Evolutionary conservation across 2,329 filamentous ascomycete genomes (phyloP).

Genomic region (Cladosporium phlei): DNA sequence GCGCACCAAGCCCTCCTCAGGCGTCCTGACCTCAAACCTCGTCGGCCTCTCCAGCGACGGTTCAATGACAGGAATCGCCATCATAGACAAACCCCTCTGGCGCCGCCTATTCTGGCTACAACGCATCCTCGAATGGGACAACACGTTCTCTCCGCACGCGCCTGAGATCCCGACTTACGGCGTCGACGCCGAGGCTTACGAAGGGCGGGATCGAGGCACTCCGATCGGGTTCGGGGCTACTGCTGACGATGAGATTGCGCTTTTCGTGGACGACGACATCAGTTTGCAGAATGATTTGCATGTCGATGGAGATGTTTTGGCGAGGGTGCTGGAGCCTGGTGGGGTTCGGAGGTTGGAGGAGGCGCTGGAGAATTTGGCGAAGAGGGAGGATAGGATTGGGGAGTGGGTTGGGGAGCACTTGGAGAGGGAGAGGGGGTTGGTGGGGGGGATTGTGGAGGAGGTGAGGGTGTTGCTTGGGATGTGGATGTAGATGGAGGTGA

Average conservation of each 20-base stretch:
- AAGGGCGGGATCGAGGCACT: constrained; percentile 18
- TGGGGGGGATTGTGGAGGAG: constrained; percentile 22
- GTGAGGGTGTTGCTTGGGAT: constrained; percentile 19
- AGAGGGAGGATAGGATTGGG: constrained; percentile 23
- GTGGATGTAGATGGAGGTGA: constrained; percentile 21
- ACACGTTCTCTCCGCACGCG: constrained; percentile 28
- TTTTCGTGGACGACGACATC: constrained; percentile 16
- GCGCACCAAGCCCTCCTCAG: constrained; percentile 32
- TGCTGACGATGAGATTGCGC: constrained; percentile 27
- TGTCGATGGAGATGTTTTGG: constrained; percentile 41
- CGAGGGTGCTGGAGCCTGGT: constrained; percentile 29
- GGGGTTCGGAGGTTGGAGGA: constrained; percentile 20
- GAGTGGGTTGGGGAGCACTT: constrained; percentile 30
- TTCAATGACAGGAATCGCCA: constrained; percentile 53
- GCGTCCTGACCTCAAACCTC: constrained; percentile 44
- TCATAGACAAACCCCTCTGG: constrained; percentile 61
- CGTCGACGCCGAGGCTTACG: constrained; percentile 14
- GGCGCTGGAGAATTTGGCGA: constrained; percentile 20
- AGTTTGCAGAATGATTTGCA: constrained; percentile 27
- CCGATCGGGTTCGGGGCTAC: constrained; percentile 23
- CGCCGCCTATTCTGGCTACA: constrained; percentile 68
- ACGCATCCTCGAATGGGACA: constrained; percentile 47
- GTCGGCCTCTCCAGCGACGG: constrained; percentile 50
- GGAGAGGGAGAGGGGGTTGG: constrained; percentile 22
- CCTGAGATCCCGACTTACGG: constrained; percentile 16